phyloP scores from a whole-genome alignment of 2,329 filamentous ascomycete species.

The Epichloe scottii region DNA sequence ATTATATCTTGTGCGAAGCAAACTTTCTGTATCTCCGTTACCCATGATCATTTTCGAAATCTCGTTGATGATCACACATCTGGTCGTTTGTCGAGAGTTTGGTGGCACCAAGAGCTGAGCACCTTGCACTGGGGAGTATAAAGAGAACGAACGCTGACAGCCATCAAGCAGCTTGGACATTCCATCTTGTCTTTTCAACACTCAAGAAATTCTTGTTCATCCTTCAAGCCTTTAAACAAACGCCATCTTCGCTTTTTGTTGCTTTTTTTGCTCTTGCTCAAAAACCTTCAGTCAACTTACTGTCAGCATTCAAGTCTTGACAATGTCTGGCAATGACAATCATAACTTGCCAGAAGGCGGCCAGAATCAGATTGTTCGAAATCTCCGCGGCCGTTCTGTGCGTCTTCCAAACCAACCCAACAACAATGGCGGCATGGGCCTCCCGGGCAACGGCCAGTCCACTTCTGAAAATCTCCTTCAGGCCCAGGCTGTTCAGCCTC shows the following conservation, averaged over 20 bases:
- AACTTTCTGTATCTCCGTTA: neutral
- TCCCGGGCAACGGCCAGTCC: neutral
- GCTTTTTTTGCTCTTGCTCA: neutral
- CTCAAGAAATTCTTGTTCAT: neutral
- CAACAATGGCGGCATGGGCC: neutral
- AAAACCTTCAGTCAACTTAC: neutral
- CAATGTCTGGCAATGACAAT: neutral
- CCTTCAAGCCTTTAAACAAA: neutral
- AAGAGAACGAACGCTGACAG: constrained; percentile 2
- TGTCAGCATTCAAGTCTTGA: neutral
- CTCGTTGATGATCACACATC: neutral
- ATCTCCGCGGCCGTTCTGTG: neutral
- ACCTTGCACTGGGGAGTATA: neutral
- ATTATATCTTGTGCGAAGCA: neutral
- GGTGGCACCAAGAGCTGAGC: neutral
- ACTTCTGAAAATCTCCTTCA: neutral
- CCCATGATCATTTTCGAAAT: neutral
- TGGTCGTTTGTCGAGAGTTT: neutral
- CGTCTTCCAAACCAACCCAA: neutral
- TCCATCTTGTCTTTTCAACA: neutral
- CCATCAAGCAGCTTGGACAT: neutral
- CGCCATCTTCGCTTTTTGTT: neutral
- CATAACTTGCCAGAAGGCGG: neutral
- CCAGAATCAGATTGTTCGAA: neutral
- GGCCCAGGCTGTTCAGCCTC: neutral